Evolutionary conservation across 2,329 filamentous ascomycete genomes (phyloP), one percentile per base, ranked within the genome.

Genomic region (Fusarium pseudonygamai): DNA sequence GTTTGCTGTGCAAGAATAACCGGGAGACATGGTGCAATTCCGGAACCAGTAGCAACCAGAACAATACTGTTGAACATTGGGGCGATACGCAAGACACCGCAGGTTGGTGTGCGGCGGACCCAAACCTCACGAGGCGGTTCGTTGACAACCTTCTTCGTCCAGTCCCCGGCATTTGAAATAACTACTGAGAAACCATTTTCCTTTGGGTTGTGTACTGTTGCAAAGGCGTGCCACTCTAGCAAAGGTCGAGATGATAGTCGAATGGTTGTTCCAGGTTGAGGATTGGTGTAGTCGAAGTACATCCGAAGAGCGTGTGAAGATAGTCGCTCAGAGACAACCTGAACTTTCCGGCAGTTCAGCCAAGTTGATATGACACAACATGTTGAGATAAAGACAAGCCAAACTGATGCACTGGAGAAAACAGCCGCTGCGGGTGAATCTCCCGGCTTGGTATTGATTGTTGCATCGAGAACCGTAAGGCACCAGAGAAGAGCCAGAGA

Each of bases 171-270:
- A 69, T 89, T 90, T 59, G 91, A 92, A 42, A 93, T 84, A 39
- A 93, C 82, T 30, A 91, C 83, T 0, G 90, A 92, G 81, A 91
- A 93, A 22, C 87, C 89, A 6, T 46, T 68, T 14, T 71, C 64
- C 28, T 81, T 79, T 2, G 87, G 84, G 69, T 89, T 86, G 4
- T 91, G 89, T 64, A 93, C 91, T 0, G 90, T 90, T 32, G 92
- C 92, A 77, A 94, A 94, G 4, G 89, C 86, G 80, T 94, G 92
- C 85, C 90, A 93, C 80, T 94, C 92, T 7, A 85, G 81, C 26
- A 93, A 82, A 0, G 91, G 91, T 7, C 85, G 84, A 47, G 88
- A 86, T 7, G 90, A 87, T 14, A 93, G 82, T 28, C 90, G 87
- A n/a, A 76, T 73, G 15, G 93, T 84, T 14, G 61, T 77, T 12